Evolutionary conservation across 495 filamentous ascomycete genomes (phyloP), one percentile per base, ranked within the genome.

Genomic region (Podospora appendiculata): DNA sequence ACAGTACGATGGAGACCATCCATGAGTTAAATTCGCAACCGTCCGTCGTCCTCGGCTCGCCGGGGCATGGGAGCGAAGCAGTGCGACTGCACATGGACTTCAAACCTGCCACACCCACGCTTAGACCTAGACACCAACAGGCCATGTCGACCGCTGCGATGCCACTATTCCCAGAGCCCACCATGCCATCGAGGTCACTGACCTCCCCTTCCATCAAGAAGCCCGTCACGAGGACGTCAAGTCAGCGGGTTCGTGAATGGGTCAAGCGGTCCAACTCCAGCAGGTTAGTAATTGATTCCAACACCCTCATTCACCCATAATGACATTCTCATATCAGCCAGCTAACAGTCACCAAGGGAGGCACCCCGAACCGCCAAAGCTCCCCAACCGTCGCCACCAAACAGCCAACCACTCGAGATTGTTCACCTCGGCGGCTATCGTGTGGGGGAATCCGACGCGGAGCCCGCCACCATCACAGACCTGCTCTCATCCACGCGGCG

Each of bases 401-500:
- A 44, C 6, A 19, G 32, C 16, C 47, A 55, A 17, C 61, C 41
- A 10, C 4, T 51, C 17, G 50, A 63, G 25, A 70, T 70, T 42
- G 55, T 57, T 32, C 66, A 70, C 48, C 56, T 69, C 3, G 66
- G 68, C 3, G 68, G 68, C 33, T 55, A 55, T 12, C 62, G 64
- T 16, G 51, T 68, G 4, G 61, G 53, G 5, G 35, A 51, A 9
- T 40, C 48, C 5, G 38, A 49, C n/a, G 16, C 42, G 19, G 42
- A 58, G n/a, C 45, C 41, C 2, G 14, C 48, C 19, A 40, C 34
- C 36, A 41, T 17, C 49, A 52, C 57, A 25, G 25, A 25, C 25
- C 25, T n/a, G 44, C 46, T 32, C 50, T 34, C 7, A 47, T 55
- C 13, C 32, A 45, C 16, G 10, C 47, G 18, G 19, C 58, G 18